Conservation (phyloP, 1,284 basidiomycete species). For the Ustilago lituana region DNA sequence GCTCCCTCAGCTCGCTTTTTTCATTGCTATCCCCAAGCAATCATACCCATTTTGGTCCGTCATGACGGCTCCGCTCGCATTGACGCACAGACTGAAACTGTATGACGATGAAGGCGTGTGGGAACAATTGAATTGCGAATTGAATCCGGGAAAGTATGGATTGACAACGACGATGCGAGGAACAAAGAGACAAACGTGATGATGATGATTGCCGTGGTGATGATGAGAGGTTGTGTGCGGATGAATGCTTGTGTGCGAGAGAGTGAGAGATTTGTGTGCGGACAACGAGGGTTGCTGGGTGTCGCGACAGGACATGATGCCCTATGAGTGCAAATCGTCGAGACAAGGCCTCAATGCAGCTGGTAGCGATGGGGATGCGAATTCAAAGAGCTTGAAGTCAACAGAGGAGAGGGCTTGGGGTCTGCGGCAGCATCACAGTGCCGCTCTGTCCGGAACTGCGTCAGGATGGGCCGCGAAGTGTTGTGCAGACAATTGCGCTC, state of each 20-base stretch:
- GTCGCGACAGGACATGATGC: too few relatives aligned
- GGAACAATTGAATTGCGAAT: background rate
- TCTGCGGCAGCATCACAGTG: too few relatives aligned
- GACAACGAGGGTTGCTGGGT: background rate
- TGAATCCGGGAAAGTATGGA: constrained; percentile 8
- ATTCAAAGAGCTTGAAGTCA: too few relatives aligned
- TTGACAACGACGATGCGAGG: constrained; percentile 3
- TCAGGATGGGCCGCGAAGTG: background rate
- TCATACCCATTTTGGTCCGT: too few relatives aligned
- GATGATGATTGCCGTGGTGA: background rate
- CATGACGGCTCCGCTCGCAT: too few relatives aligned
- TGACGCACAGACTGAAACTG: too few relatives aligned
- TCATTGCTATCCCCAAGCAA: constrained; percentile 1
- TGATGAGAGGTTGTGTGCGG: background rate
- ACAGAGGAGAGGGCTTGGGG: too few relatives aligned
- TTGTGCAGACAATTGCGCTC: background rate
- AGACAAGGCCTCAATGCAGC: too few relatives aligned
- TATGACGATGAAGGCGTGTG: background rate
- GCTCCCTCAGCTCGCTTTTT: background rate
- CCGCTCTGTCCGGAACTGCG: background rate
- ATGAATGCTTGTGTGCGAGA: background rate
- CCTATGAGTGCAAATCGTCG: too few relatives aligned
- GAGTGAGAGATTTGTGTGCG: background rate
- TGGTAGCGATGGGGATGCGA: too few relatives aligned
- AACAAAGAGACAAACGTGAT: background rate